These are phyloP conservation scores for Fraxinus sp. DNA, from an alignment of 305 asterid genomes.

Conservation along the genomic window DNA sequence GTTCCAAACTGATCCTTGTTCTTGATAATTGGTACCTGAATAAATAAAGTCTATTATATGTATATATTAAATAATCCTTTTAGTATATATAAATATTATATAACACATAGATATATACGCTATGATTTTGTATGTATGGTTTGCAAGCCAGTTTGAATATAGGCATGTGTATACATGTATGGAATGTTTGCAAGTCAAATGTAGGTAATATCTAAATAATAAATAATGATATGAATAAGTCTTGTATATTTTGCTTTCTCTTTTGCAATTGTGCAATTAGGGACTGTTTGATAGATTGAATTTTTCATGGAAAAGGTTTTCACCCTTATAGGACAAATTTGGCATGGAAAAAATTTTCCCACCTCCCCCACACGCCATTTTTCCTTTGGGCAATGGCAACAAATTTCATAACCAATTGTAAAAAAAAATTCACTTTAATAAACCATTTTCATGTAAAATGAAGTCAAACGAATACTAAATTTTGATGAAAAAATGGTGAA, in stretches of 20 bases:
- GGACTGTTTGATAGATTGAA: too few species aligned
- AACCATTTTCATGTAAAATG: too few species aligned
- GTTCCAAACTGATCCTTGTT: constrained; percentile 43
- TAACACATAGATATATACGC: not conserved
- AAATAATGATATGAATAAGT: not conserved
- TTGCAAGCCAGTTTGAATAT: not conserved
- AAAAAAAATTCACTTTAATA: too few species aligned
- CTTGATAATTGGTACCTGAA: too few species aligned
- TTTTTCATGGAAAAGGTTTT: too few species aligned
- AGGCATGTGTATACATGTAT: not conserved
- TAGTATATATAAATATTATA: not conserved
- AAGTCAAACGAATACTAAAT: too few species aligned
- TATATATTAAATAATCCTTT: not conserved
- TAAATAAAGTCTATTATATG: not conserved
- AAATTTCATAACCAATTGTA: too few species aligned
- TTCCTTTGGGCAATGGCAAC: too few species aligned
- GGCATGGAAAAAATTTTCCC: too few species aligned
- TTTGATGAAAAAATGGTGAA: too few species aligned
- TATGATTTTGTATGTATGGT: not conserved
- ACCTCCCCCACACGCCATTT: too few species aligned
- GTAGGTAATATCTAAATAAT: not conserved
- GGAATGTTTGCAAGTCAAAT: not conserved
- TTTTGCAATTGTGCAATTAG: not conserved
- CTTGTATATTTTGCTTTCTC: not conserved
- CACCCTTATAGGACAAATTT: too few species aligned